phyloP scores from a whole-genome alignment of 2,329 filamentous ascomycete genomes.

The Ceratocystis papillata region DNA sequence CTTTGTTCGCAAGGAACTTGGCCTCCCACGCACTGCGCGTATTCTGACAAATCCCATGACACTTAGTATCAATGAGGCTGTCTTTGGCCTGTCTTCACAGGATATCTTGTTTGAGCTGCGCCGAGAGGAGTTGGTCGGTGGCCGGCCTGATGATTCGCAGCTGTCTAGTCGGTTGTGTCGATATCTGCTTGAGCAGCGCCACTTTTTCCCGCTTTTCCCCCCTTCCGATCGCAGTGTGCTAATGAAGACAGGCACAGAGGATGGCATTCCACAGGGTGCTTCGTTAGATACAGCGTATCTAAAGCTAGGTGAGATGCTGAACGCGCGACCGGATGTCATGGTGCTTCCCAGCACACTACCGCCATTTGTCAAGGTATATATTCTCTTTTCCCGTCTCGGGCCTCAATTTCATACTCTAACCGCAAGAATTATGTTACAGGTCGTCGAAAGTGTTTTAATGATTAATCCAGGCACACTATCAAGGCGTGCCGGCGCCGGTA shows the following conservation, averaged over 20 bases:
- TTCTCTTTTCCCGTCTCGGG: too few relatives aligned
- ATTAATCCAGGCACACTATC: conserved; percentile 85
- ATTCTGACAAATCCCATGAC: conserved; percentile 87
- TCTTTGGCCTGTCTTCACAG: conserved; percentile 70
- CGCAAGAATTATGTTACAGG: conserved; percentile 40
- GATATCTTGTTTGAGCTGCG: conserved; percentile 75
- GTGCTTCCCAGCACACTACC: conserved; percentile 72
- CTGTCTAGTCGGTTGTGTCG: conserved; percentile 60
- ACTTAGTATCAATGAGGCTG: conserved; percentile 74
- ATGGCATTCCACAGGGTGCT: conserved; percentile 56
- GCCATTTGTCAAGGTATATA: conserved; percentile 68
- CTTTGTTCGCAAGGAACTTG: conserved; percentile 59
- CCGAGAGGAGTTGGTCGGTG: conserved; percentile 50
- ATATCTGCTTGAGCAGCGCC: conserved; percentile 77
- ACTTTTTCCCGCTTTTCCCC: conserved; percentile 84
- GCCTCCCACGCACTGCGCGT: conserved; percentile 62
- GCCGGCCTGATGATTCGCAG: conserved; percentile 32
- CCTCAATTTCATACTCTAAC: conserved; percentile 22
- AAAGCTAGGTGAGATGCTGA: conserved; percentile 83
- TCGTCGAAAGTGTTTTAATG: conserved; percentile 77
- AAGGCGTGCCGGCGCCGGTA: conserved; percentile 74
- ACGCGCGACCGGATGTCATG: conserved; percentile 72
- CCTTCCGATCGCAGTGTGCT: conserved; percentile 58
- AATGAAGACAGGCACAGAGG: conserved; percentile 51
- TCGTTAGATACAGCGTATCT: conserved; percentile 74